Conservation (phyloP, 1,139 yeast species). For the Taphrina populina region DNA sequence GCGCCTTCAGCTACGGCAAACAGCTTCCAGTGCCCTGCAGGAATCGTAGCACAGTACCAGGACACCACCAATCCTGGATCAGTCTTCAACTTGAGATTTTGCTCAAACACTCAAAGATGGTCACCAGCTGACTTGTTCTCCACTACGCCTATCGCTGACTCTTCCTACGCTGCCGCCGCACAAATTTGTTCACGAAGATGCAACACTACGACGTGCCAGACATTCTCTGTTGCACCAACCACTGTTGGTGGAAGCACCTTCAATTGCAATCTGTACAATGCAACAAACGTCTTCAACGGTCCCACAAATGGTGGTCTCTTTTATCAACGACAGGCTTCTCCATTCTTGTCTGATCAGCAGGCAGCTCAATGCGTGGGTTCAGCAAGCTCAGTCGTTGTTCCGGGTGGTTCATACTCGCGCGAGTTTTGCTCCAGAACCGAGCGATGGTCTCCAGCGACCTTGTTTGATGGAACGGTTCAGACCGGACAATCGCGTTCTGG, state of each 20-base stretch:
- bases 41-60: constrained; percentile 27
- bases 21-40: constrained; percentile 33
- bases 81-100: constrained; percentile 24
- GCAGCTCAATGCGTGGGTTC: constrained; percentile 29
- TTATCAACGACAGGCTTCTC: constrained; percentile 25
- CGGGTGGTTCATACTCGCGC: constrained; percentile 19
- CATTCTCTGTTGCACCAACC: constrained; percentile 31
- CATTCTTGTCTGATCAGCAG: constrained; percentile 1
- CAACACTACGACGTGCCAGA: constrained; percentile 15
- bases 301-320: constrained; percentile 33
- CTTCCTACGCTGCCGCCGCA: constrained; percentile 29
- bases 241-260: constrained; percentile 28
- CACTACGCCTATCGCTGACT: constrained; percentile 16
- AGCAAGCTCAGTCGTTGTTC: not conserved
- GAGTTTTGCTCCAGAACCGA: constrained; percentile 31
- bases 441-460: constrained; percentile 31
- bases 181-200: constrained; percentile 28
- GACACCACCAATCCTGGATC: constrained; percentile 25
- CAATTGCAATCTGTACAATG: constrained; percentile 32
- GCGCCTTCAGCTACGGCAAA: constrained; percentile 26
- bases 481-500: constrained; percentile 14
- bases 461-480: constrained; percentile 27
- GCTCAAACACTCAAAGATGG: constrained; percentile 33
- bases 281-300: constrained; percentile 31
- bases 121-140: constrained; percentile 29